These are phyloP conservation scores for Akanthomyces muscarius DNA, from an alignment of 2,329 filamentous ascomycete genomes.

Conservation along the genomic window DNA sequence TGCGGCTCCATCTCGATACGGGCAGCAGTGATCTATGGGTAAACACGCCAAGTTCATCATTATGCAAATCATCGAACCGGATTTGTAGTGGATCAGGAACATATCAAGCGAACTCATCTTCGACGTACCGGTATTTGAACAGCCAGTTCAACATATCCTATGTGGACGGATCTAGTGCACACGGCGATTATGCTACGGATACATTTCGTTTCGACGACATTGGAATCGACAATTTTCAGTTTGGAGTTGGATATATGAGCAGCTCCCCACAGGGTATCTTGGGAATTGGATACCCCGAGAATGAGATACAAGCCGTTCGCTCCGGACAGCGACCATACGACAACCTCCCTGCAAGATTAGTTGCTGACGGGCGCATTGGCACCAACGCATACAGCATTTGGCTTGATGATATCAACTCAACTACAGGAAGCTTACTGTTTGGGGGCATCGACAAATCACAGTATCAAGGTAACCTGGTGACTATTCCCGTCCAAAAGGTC, in stretches of 20 bases:
- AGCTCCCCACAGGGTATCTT: constrained; percentile 67
- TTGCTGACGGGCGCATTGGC: constrained; percentile 54
- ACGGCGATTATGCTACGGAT: constrained; percentile 78
- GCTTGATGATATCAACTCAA: constrained; percentile 67
- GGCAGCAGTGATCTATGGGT: constrained; percentile 68
- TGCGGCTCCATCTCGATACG: constrained; percentile 62
- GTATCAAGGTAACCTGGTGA: constrained; percentile 59
- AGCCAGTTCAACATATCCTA: constrained; percentile 85
- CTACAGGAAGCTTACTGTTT: constrained; percentile 66
- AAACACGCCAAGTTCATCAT: constrained; percentile 58
- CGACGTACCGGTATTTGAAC: constrained; percentile 69
- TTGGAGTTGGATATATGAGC: constrained; percentile 67
- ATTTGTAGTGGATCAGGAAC: constrained; percentile 61
- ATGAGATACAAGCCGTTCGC: constrained; percentile 69
- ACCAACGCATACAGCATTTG: constrained; percentile 71
- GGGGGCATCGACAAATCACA: constrained; percentile 68
- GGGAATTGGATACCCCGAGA: constrained; percentile 75
- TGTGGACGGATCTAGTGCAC: constrained; percentile 72
- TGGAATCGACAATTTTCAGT: constrained; percentile 57
- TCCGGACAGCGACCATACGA: constrained; percentile 53
- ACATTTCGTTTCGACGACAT: constrained; percentile 57
- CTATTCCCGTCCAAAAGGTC: constrained; percentile 60
- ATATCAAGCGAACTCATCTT: constrained; percentile 67
- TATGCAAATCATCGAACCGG: constrained; percentile 49
- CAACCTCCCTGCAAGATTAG: constrained; percentile 66